Evolutionary conservation across 2,329 filamentous ascomycete genomes (phyloP).

Genomic region (Epicoccum sorghinum): DNA sequence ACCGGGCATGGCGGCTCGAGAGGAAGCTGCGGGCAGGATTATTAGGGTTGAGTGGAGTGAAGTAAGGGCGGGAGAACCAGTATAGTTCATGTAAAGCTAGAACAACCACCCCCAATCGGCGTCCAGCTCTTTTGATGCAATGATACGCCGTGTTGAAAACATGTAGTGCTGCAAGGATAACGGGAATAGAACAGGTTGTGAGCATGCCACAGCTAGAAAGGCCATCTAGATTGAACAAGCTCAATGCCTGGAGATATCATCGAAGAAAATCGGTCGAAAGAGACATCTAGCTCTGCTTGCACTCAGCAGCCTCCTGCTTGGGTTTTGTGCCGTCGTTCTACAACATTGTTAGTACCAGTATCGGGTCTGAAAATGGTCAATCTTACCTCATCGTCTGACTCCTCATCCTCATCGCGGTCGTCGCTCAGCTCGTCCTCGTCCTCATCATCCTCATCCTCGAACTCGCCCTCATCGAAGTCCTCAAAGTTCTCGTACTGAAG

Average conservation of each 20-base stretch:
- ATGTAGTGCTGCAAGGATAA: slow-evolving; percentile 23
- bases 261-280: slow-evolving; percentile 26
- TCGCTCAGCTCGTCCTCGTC: slow-evolving; percentile 86
- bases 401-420: slow-evolving; percentile 75
- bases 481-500: slow-evolving; percentile 95
- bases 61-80: slow-evolving; percentile 24
- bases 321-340: slow-evolving; percentile 52
- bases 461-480: slow-evolving; percentile 80
- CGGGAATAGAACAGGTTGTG: slow-evolving; percentile 20
- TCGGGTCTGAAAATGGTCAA: not conserved
- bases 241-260: slow-evolving; percentile 26
- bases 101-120: slow-evolving; percentile 25
- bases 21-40: slow-evolving; percentile 10
- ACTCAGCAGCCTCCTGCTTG: slow-evolving; percentile 53
- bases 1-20: not conserved
- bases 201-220: slow-evolving; percentile 18
- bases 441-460: slow-evolving; percentile 90
- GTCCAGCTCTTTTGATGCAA: slow-evolving; percentile 34
- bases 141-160: slow-evolving; percentile 37
- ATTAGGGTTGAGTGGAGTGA: slow-evolving; percentile 18
- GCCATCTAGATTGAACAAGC: slow-evolving; percentile 41
- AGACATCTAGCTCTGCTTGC: slow-evolving; percentile 51
- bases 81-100: slow-evolving; percentile 36
- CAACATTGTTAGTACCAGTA: slow-evolving; percentile 18
- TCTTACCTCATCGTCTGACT: slow-evolving; percentile 51